phyloP scores from a whole-genome alignment of 495 filamentous ascomycete species.

The Lepraria neglecta region DNA sequence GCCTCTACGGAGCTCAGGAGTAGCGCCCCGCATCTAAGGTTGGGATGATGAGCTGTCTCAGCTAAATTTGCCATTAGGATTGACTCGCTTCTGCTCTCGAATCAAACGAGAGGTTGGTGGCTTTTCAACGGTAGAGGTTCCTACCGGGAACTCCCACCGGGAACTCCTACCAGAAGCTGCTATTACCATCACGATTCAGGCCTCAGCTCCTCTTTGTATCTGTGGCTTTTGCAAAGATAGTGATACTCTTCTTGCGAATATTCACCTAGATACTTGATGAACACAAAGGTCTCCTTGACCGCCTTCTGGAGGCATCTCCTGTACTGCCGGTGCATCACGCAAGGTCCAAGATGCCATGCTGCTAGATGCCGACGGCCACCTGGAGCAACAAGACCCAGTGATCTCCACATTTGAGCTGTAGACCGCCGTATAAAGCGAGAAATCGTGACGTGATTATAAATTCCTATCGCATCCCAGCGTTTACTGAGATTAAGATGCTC shows the following conservation, averaged over 20 bases:
- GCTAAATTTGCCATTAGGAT: conserved; percentile 5
- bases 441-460: neutral
- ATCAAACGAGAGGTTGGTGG: conserved; percentile 15
- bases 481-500: conserved; percentile 1
- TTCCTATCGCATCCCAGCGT: conserved; percentile 3
- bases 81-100: conserved; percentile 11
- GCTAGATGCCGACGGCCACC: conserved; percentile 5
- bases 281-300: neutral
- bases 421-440: neutral
- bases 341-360: conserved; percentile 14
- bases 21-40: conserved; percentile 9
- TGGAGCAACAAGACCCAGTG: conserved; percentile 4
- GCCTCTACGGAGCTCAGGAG: conserved; percentile 16
- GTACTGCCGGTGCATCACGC: conserved; percentile 3
- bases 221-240: neutral
- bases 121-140: conserved; percentile 10
- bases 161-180: neutral
- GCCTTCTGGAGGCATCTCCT: neutral
- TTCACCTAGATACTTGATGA: neutral
- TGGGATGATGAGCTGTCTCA: conserved; percentile 14
- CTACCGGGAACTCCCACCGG: neutral
- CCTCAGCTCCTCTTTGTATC: conserved; percentile 4
- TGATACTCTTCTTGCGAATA: neutral
- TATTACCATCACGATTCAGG: neutral
- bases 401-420: neutral